Base-by-base conservation (phyloP, 768 basidiomycete species). In the Hortiboletus campestris region DNA sequence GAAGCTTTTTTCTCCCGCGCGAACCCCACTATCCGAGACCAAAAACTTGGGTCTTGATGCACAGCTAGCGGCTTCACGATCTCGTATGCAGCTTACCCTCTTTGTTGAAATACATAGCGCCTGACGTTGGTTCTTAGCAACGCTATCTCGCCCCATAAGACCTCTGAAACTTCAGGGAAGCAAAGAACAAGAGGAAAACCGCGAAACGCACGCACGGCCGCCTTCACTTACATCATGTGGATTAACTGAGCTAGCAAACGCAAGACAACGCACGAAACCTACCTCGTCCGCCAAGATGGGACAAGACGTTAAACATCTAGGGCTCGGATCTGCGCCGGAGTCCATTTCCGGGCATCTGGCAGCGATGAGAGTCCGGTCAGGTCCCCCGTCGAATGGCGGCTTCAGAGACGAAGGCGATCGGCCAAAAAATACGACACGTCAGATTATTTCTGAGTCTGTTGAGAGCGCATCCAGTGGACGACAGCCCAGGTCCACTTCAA, bases 341-440 rank as follows among this genome's bases (percentile, higher is more conserved):
- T 71, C 68, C 20, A 69, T 69, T 35, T 69, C 68, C 2, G 65
- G 59, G 10, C 69, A 69, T 50, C 19, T 70, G 25, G 69, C 62
- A 36, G 42, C 60, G 17, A 61, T 60, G 44, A 66, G 63, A 49
- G 52, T 59, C 29, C 52, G 50, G 28, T 63, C 69, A 34, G 49
- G 59, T 51, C 56, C 67, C 11, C 47, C 19, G 7, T 34, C 36
- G 25, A 36, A 55, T 31, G 40, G n/a, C 4, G 46, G 17, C 2
- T 13, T 41, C 19, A 48, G 42, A 36, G 49, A 58, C n/a, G 46
- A 52, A 44, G 46, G 20, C 22, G 19, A 45, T 32, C 51, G n/a
- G 16, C 43, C 43, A 19, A 56, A 50, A 44, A 13, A 39, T 4
- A 28, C 20, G 29, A 36, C 56, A 22, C 64, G 62, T 49, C 66